Base-by-base conservation (phyloP, 75 land plant genomes). In the Cupressus sempervirens region DNA sequence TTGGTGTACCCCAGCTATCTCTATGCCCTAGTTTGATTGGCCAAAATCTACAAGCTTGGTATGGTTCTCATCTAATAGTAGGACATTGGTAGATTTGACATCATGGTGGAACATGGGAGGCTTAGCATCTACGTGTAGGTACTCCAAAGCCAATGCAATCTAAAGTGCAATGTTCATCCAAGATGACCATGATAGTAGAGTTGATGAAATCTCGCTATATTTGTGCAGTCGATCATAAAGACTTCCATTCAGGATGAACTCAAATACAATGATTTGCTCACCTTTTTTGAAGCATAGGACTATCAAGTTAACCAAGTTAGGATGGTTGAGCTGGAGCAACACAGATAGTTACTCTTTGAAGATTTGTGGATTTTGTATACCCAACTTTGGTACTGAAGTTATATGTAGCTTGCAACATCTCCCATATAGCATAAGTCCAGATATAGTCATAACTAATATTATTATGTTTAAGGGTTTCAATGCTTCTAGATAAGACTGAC, bases 21-120 rank as follows among this genome's bases (percentile, higher is more conserved):
- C 48, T 4, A 29, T 54, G 52, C 9, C 90, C 90, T 56, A 88
- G 67, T 20, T 92, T 83, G 92, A 91, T 6, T 90, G 87, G 34
- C 93, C 93, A 48, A 90, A 91, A 85, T 91, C 93, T n/a, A 92
- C 90, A 4, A 91, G 88, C 65, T 91, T 91, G 14, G 92, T 92
- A 65, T 82, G 86, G 58, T 87, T 48, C 48, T 90, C 56, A 53
- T 88, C 84, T 36, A 81, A 86, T 0, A 89, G 56, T 0, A 89
- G 88, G 82, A 89, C 75, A 83, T 89, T 89, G 11, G 90, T 82
- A 40, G 90, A 89, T 84, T 89, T 89, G 72, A 89, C 53, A 72
- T 89, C 90, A 38, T 85, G 38, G 86, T 89, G 90, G 29, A 89
- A 81, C 0, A 89, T 68, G 2, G 83, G 88, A 10, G 90, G 90